Conservation (phyloP, 371 early-diverging fungal genomes). For the Dinochytrium kinnereticum region DNA sequence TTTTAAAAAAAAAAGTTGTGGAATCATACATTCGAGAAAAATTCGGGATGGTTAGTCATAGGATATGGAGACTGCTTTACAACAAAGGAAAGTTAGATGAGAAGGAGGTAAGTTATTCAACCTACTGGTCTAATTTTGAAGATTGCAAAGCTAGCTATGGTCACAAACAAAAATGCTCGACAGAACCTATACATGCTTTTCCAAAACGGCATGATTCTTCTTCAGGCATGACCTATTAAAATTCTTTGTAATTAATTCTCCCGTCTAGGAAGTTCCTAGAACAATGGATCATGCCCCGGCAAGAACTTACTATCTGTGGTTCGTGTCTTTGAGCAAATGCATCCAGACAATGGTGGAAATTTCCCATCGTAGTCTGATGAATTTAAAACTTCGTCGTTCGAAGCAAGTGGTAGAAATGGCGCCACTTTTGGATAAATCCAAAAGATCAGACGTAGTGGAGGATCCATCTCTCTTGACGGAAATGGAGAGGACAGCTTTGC, state of each 20-base stretch:
- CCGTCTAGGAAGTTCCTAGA: slow-evolving; percentile 78
- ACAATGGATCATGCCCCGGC: slow-evolving; percentile 85
- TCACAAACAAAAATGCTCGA: slow-evolving; percentile 73
- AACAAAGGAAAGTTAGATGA: slow-evolving; percentile 86
- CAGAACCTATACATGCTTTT: slow-evolving; percentile 71
- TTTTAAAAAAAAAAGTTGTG: slow-evolving; percentile 66
- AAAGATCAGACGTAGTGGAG: slow-evolving; percentile 72
- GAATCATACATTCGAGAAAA: slow-evolving; percentile 73
- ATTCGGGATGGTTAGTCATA: slow-evolving; percentile 73
- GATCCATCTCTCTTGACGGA: slow-evolving; percentile 27
- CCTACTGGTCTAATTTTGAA: slow-evolving; percentile 22
- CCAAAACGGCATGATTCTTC: slow-evolving; percentile 72
- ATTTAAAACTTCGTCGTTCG: slow-evolving; percentile 70
- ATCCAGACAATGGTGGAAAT: slow-evolving; percentile 65
- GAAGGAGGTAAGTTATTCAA: slow-evolving; percentile 57
- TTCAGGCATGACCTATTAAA: slow-evolving; percentile 58
- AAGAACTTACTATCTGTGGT: slow-evolving; percentile 84
- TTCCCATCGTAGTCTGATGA: slow-evolving; percentile 68
- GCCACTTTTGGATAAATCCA: slow-evolving; percentile 73
- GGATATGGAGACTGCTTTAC: slow-evolving; percentile 76
- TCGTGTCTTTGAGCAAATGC: slow-evolving; percentile 69
- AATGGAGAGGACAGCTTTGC: slow-evolving; percentile 13
- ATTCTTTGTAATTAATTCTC: background rate
- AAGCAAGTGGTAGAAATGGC: slow-evolving; percentile 64
- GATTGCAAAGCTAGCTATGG: slow-evolving; percentile 77